Evolutionary conservation across 129 eudicot species (phyloP), one percentile per base, ranked within the genome.

Genomic region (Deinandra increscens): DNA sequence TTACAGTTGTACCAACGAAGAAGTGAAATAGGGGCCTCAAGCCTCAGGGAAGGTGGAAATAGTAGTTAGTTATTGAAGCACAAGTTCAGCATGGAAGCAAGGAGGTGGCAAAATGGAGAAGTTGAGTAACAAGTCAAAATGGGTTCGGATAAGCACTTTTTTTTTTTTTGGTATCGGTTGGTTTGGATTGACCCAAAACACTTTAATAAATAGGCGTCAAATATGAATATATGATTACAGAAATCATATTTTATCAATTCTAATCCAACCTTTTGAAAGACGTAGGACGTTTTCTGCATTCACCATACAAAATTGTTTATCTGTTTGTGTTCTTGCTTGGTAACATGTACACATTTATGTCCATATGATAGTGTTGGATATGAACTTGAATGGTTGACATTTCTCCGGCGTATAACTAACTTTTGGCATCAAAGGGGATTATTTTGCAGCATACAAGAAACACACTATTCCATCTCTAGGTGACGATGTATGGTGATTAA

Each of bases 1-100:
- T 68, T 94, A 91, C 75, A 67, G 81, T 55, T 26, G 12, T 66
- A 88, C 80, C 15, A 80, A 81, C 59, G 53, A 86, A 86, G 81
- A 77, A 75, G 91, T 88, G 58, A 71, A 53, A n/a, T 20, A 48
- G 19, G 94, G 84, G 66, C 75, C 81, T 46, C 87, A 62, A 79
- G 86, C 91, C 31, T 84, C 91, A 17, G 87, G 84, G 53, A 77
- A 72, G 76, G 96, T 88, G 58, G 96, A 91, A 83, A 81, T 91
- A 56, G 75, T 81, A 14, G 98, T 84, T 76, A 85, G n/a, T n/a
- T n/a, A n/a, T 84, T 37, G 89, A 86, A 72, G 98, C 91, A 60
- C 91, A 87, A 69, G 83, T 70, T 75, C 84, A 87, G 78, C 77
- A 79, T 10, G 73, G 60, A 41, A 56, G 69, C 44, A 83, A 79